A percentile compares a stretch with the other conserved stretches of the same genome.
These are phyloP conservation scores for Diaporthe vexans DNA, from an alignment of 2,329 filamentous ascomycete species.

Conservation along the genomic window DNA sequence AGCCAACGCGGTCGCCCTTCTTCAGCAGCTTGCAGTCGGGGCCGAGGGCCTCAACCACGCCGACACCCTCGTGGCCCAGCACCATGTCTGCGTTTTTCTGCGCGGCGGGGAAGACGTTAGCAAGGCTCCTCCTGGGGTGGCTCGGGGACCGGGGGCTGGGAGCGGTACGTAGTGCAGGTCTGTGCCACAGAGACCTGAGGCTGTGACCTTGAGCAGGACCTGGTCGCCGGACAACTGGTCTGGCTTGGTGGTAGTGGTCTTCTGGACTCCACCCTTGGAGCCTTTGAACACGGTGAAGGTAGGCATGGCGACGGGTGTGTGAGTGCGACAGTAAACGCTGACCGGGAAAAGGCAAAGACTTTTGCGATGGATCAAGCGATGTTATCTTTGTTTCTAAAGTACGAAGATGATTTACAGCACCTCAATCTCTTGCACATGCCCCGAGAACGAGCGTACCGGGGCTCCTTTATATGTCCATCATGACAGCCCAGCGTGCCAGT, in stretches of 20 bases:
- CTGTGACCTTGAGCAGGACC: conserved; percentile 42
- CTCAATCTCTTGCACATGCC: too few relatives aligned
- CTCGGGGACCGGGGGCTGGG: neutral
- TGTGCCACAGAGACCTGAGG: conserved; percentile 44
- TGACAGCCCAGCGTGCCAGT: neutral
- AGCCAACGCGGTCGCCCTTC: conserved; percentile 62
- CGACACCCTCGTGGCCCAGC: conserved; percentile 69
- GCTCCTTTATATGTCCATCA: conserved; percentile 3
- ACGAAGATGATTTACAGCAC: neutral
- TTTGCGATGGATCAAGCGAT: neutral
- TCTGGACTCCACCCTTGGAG: conserved; percentile 34
- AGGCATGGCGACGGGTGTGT: conserved; percentile 30
- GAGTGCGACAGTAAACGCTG: neutral
- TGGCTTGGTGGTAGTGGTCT: conserved; percentile 41
- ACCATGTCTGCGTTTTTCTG: conserved; percentile 42
- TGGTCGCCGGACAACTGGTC: conserved; percentile 40
- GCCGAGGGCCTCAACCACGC: conserved; percentile 54
- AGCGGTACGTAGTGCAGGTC: conserved; percentile 41
- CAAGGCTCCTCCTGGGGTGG: neutral
- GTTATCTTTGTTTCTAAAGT: neutral
- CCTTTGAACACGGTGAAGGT: conserved; percentile 42
- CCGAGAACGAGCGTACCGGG: neutral
- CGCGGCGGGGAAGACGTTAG: neutral
- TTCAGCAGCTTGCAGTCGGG: conserved; percentile 38
- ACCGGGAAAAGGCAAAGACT: neutral